phyloP scores from a whole-genome alignment of 805 yeast species.

The Saccharomyces jurei region DNA sequence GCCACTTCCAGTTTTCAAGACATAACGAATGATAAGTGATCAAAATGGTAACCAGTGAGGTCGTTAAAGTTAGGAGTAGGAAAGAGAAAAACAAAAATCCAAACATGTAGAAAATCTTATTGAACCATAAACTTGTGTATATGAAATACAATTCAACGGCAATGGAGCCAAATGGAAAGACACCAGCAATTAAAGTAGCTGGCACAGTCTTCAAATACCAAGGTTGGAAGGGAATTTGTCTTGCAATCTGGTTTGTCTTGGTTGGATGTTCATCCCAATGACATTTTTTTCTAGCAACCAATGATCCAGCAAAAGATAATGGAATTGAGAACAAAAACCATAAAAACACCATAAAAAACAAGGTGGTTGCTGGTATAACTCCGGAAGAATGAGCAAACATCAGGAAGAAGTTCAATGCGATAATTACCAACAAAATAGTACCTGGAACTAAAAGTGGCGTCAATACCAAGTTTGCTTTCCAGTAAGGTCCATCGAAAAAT shows the following conservation, averaged over 20 bases:
- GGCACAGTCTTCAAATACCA: slow-evolving; percentile 66
- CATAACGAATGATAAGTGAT: slow-evolving; percentile 79
- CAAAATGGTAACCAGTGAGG: slow-evolving; percentile 70
- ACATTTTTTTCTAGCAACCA: slow-evolving; percentile 60
- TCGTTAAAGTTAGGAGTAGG: slow-evolving; percentile 71
- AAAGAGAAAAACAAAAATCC: slow-evolving; percentile 90
- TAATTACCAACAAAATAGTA: slow-evolving; percentile 49
- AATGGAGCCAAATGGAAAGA: slow-evolving; percentile 90
- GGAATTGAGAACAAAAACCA: slow-evolving; percentile 89
- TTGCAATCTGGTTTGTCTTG: slow-evolving; percentile 87
- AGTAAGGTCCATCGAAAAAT: slow-evolving; percentile 82
- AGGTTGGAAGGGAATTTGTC: slow-evolving; percentile 91
- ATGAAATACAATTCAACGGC: slow-evolving; percentile 93
- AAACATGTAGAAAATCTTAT: slow-evolving; percentile 91
- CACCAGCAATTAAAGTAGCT: slow-evolving; percentile 69
- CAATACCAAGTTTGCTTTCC: slow-evolving; percentile 78
- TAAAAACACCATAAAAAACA: slow-evolving; percentile 67
- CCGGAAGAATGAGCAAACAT: slow-evolving; percentile 78
- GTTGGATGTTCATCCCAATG: slow-evolving; percentile 59
- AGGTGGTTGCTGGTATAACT: slow-evolving; percentile 87
- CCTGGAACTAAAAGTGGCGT: slow-evolving; percentile 89
- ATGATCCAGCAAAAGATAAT: slow-evolving; percentile 72
- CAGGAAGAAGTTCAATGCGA: slow-evolving; percentile 74
- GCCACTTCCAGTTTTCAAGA: slow-evolving; percentile 93
- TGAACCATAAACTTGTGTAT: slow-evolving; percentile 86